A percentile compares a stretch with the other conserved stretches of the same genome.
Evolutionary conservation across 768 basidiomycete genomes (phyloP).

Genomic region (Chalciporus piperatus): DNA sequence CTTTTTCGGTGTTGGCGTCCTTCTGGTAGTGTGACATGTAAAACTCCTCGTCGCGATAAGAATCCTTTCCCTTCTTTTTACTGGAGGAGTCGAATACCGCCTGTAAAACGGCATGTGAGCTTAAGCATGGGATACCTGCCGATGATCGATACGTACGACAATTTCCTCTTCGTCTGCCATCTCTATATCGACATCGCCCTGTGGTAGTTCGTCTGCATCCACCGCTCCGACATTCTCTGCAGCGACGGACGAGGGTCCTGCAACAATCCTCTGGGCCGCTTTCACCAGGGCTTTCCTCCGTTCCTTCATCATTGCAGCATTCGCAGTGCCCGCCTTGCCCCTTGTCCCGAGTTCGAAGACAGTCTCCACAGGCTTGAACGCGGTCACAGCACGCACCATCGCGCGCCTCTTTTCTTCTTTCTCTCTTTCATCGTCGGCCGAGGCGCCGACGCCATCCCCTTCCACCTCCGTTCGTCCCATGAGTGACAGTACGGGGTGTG

Average conservation of each 20-base stretch:
- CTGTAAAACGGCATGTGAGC: constrained; percentile 34
- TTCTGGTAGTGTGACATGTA: constrained; percentile 93
- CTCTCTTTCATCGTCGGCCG: constrained; percentile 35
- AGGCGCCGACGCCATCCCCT: constrained; percentile 17
- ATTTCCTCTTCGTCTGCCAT: constrained; percentile 83
- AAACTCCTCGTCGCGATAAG: constrained; percentile 77
- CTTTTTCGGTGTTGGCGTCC: constrained; percentile 83
- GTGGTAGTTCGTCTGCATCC: constrained; percentile 29
- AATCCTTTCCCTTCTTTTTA: constrained; percentile 42
- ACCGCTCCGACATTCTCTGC: constrained; percentile 35
- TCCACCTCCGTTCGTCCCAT: constrained; percentile 37
- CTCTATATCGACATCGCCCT: constrained; percentile 40
- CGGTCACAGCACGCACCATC: constrained; percentile 70
- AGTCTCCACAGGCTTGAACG: constrained; percentile 85
- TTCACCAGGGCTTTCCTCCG: constrained; percentile 74
- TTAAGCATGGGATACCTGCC: neutral
- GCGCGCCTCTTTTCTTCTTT: constrained; percentile 50
- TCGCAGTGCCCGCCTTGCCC: constrained; percentile 54
- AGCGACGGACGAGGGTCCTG: constrained; percentile 26
- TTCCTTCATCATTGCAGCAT: constrained; percentile 82
- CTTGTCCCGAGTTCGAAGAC: constrained; percentile 86
- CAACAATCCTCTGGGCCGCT: constrained; percentile 49
- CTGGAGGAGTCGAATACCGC: constrained; percentile 61
- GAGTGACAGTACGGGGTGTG: constrained; percentile 65
- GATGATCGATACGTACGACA: constrained; percentile 43